Evolutionary conservation across 2,329 filamentous ascomycete genomes (phyloP).

Genomic region (Colletotrichum lentis): DNA sequence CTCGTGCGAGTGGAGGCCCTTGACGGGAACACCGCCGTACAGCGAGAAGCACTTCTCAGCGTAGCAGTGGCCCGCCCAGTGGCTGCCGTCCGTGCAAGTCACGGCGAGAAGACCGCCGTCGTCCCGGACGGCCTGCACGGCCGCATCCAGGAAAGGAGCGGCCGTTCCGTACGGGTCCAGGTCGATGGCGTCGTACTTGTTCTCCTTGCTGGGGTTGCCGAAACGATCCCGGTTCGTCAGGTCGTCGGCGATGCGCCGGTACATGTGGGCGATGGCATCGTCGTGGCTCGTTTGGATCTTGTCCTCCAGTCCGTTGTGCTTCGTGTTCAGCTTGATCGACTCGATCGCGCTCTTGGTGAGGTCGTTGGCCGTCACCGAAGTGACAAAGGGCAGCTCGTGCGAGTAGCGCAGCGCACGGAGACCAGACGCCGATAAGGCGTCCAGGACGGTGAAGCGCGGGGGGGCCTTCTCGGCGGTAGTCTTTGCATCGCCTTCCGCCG

Average conservation of each 20-base stretch:
- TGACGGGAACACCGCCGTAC: conserved; percentile 90
- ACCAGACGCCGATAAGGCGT: conserved; percentile 93
- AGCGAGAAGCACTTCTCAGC: conserved; percentile 91
- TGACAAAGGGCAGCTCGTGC: conserved; percentile 86
- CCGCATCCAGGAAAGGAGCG: conserved; percentile 89
- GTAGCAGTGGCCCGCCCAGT: conserved; percentile 94
- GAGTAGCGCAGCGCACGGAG: conserved; percentile 91
- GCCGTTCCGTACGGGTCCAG: conserved; percentile 96
- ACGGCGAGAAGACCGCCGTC: conserved; percentile 93
- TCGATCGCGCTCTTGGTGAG: conserved; percentile 79
- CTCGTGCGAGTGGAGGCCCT: conserved; percentile 87
- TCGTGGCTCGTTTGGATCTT: conserved; percentile 78
- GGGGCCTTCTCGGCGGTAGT: conserved; percentile 5
- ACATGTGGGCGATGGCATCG: conserved; percentile 93
- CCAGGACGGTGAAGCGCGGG: conserved; percentile 79
- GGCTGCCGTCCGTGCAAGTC: conserved; percentile 94
- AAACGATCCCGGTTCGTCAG: conserved; percentile 53
- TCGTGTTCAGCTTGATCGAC: conserved; percentile 83
- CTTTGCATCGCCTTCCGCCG: conserved; percentile 22
- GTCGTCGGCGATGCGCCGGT: conserved; percentile 69
- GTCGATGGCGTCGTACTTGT: conserved; percentile 90
- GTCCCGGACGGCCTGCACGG: conserved; percentile 81
- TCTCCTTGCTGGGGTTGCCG: conserved; percentile 51
- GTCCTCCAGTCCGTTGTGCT: conserved; percentile 78
- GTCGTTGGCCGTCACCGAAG: conserved; percentile 88